Evolutionary conservation across 768 basidiomycete species (phyloP).

Genomic region (Russula earlei): DNA sequence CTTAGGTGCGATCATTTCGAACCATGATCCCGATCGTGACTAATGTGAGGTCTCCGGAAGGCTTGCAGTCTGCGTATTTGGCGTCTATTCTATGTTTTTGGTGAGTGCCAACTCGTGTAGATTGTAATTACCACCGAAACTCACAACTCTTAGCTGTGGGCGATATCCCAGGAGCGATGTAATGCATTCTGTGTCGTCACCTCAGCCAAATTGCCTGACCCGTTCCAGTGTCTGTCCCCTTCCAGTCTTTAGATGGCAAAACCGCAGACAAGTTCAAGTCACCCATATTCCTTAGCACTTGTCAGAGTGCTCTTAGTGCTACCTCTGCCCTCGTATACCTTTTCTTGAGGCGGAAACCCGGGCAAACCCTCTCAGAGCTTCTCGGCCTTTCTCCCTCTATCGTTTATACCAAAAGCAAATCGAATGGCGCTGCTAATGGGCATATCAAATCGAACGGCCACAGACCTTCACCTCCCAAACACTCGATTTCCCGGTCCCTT

Average conservation of each 20-base stretch:
- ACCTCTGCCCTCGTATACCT: constrained; percentile 74
- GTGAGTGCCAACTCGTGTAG: constrained; percentile 1
- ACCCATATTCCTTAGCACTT: constrained; percentile 75
- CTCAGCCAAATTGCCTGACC: background rate
- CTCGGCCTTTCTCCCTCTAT: constrained; percentile 48
- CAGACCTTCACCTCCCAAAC: constrained; percentile 26
- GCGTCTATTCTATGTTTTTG: constrained; percentile 21
- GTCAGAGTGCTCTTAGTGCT: constrained; percentile 72
- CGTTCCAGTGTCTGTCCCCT: constrained; percentile 69
- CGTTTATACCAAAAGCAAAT: constrained; percentile 17
- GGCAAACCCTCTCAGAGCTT: constrained; percentile 42
- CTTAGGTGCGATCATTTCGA: constrained; percentile 1
- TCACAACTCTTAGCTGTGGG: constrained; percentile 58
- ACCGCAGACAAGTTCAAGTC: constrained; percentile 72
- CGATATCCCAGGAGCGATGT: constrained; percentile 91
- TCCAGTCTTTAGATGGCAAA: constrained; percentile 55
- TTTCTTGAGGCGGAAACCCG: constrained; percentile 45
- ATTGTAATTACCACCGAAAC: background rate
- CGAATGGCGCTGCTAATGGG: constrained; percentile 27
- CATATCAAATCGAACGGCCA: constrained; percentile 20
- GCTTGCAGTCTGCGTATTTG: constrained; percentile 18
- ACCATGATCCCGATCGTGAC: background rate
- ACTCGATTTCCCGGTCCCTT: constrained; percentile 35
- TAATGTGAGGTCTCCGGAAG: background rate
- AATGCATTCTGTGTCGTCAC: constrained; percentile 22